phyloP scores from a whole-genome alignment of 202 grass and related monocot species.

The Brachypodium distachyon region DNA sequence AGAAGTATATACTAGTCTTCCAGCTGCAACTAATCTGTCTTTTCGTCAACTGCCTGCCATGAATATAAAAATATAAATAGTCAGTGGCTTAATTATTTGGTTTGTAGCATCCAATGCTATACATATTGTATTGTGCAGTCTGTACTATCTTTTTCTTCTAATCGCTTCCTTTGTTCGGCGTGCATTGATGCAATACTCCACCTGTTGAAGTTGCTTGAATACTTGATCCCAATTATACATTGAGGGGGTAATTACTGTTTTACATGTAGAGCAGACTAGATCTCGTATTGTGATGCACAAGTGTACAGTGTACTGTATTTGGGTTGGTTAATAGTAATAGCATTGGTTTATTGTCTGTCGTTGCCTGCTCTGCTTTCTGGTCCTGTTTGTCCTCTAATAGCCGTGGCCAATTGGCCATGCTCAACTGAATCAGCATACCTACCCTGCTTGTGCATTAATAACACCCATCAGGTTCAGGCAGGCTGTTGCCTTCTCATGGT shows the following conservation, averaged over 20 bases:
- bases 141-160: neutral
- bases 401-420: neutral
- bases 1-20: slow-evolving; percentile 6
- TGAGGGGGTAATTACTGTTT: neutral
- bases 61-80: neutral
- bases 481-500: neutral
- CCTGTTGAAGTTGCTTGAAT: neutral
- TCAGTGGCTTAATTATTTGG: neutral
- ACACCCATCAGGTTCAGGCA: neutral
- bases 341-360: neutral
- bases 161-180: too few species aligned
- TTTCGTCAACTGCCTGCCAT: slow-evolving; percentile 3
- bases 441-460: neutral
- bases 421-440: neutral
- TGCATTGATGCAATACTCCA: too few species aligned
- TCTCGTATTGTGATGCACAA: neutral
- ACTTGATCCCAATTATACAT: neutral
- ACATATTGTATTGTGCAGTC: neutral
- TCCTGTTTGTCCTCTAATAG: neutral
- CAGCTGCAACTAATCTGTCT: neutral
- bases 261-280: slow-evolving; percentile 8
- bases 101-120: slow-evolving; percentile 6
- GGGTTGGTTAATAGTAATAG: slow-evolving; percentile 6
- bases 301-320: neutral
- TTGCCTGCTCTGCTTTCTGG: neutral